A percentile compares a stretch with the other conserved stretches of the same genome.
phyloP scores from a whole-genome alignment of 179 eudicot genomes.

The Carnegiea gigantea region DNA sequence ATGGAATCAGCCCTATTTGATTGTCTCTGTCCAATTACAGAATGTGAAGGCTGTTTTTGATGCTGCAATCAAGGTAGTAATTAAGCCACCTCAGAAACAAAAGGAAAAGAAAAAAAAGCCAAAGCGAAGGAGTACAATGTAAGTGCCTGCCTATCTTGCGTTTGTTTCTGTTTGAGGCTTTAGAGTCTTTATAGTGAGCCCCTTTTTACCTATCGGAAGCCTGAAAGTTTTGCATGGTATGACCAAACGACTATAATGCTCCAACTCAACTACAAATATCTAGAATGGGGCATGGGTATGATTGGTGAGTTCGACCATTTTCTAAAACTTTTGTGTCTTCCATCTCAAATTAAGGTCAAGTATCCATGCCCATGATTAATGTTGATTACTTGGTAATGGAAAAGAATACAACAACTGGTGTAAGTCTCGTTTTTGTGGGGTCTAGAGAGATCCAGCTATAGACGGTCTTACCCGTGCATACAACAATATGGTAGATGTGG shows the following conservation, averaged over 20 bases:
- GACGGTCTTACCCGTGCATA: too few species aligned
- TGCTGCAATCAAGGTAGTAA: conserved; percentile 91
- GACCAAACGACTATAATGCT: not conserved
- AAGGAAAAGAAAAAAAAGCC: conserved; percentile 90
- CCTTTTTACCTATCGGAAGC: not conserved
- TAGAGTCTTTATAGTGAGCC: not conserved
- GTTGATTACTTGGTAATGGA: too few species aligned
- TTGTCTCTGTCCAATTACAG: conserved; percentile 38
- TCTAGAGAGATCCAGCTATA: too few species aligned
- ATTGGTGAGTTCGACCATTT: not conserved
- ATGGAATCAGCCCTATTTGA: not conserved
- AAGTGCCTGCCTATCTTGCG: conserved; percentile 32
- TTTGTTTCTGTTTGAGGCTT: not conserved
- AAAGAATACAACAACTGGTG: too few species aligned
- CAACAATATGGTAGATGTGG: too few species aligned
- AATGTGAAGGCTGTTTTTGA: conserved; percentile 98
- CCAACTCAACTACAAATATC: not conserved
- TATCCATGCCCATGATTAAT: too few species aligned
- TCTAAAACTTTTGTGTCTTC: not conserved
- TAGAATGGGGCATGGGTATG: not conserved
- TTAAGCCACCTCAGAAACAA: conserved; percentile 86
- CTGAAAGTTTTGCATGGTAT: not conserved
- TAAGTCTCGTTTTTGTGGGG: too few species aligned
- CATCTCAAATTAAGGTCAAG: too few species aligned
- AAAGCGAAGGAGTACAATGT: conserved; percentile 67